Evolutionary conservation across 176 grass and related monocot species (phyloP), one percentile per base, ranked within the genome.

Genomic region (Thinopyrum elongatum): DNA sequence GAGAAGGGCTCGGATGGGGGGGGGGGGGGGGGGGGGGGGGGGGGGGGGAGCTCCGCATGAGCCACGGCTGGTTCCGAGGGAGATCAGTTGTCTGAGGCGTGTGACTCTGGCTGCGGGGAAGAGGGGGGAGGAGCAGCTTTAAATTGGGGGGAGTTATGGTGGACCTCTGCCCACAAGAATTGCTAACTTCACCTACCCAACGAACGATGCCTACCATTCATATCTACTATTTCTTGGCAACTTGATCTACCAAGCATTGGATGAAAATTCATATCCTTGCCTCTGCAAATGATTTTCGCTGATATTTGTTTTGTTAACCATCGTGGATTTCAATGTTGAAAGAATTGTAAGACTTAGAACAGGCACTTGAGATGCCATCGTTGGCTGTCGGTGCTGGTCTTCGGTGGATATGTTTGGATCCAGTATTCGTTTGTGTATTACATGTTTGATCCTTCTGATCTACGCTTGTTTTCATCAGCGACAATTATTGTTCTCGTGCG

Each of bases 101-200:
- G 74, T 14, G 38, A 30, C 39, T 74, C 16, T 47, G 66, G 38
- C 67, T 31, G 33, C 16, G 76, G 44, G 76, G 26, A 44, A 8
- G 58, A 53, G 15, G 4, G 74, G 36, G 14, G 29, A 39, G 13
- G 42, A 16, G 3, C 61, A 80, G 49, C 44, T 80, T 72, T 80
- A 67, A 74, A 80, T 89, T 57, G 44, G 76, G 69, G 69, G 70
- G 35, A 78, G 53, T 72, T 42, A 82, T 72, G 19, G 55, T 86
- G 88, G 79, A 90, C 79, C 53, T 86, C 25, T 79, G 41, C 73
- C 73, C 84, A 83, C 84, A 79, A 79, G 74, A 79, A 90, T 82
- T 78, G 79, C 83, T 82, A 86, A 30, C 84, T 83, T 83, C 84
- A 90, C 88, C 88, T 89, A 81, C 88, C 74, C 35, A 79, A 33